A percentile compares a stretch with the other conserved stretches of the same genome.
phyloP scores from a whole-genome alignment of 768 basidiomycete genomes.

The Leccinum rimulosum region DNA sequence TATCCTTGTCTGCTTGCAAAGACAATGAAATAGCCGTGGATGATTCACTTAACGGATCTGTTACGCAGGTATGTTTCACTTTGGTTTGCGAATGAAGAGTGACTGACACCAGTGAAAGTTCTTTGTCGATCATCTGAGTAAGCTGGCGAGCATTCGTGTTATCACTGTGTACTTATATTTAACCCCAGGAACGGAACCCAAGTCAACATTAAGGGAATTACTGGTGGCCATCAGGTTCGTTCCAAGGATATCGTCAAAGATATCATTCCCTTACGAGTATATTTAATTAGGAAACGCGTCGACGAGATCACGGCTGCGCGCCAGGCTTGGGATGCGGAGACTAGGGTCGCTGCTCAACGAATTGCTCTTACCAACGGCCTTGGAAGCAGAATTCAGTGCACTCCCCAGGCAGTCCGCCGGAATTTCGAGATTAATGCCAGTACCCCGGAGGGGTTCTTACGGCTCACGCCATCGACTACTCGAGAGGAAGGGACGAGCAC shows the following conservation, averaged over 20 bases:
- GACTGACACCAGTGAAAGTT: conserved; percentile 20
- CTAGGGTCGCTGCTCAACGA: conserved; percentile 7
- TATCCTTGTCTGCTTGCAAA: conserved; percentile 30
- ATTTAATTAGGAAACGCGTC: conserved; percentile 15
- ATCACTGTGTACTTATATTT: not conserved
- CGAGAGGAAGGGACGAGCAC: not conserved
- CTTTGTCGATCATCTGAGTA: conserved; percentile 28
- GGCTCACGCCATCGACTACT: not conserved
- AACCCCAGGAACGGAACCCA: conserved; percentile 17
- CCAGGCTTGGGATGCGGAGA: conserved; percentile 5
- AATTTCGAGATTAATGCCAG: conserved; percentile 11
- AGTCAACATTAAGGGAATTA: conserved; percentile 24
- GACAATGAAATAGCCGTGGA: conserved; percentile 27
- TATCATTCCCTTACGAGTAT: not conserved
- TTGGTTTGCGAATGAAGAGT: not conserved
- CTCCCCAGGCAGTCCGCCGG: conserved; percentile 9
- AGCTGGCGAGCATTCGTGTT: not conserved
- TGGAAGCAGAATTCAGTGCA: conserved; percentile 1
- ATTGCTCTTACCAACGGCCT: conserved; percentile 9
- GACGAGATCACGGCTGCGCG: conserved; percentile 17
- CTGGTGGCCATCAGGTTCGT: conserved; percentile 25
- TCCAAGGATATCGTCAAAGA: not conserved
- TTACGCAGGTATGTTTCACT: conserved; percentile 20
- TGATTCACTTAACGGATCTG: conserved; percentile 12
- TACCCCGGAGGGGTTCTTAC: conserved; percentile 7